Evolutionary conservation across 2,329 filamentous ascomycete genomes (phyloP).

Genomic region (Gremmenia infestans): DNA sequence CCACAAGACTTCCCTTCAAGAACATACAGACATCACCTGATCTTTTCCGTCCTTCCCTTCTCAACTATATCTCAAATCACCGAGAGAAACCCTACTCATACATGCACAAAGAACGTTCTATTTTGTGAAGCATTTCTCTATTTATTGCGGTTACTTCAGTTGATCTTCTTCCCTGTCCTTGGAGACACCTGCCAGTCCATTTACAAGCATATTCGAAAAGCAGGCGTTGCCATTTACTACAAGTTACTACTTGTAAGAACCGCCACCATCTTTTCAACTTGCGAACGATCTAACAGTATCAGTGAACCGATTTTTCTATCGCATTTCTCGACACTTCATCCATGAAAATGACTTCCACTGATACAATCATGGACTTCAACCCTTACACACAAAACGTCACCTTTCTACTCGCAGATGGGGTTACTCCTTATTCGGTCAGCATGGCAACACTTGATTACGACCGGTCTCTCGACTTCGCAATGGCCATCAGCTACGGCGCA

Average conservation of each 20-base stretch:
- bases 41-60: background rate
- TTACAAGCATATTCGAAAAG: too few species aligned
- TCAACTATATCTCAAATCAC: background rate
- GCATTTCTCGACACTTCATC: background rate
- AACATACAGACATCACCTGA: background rate
- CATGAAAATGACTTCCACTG: background rate
- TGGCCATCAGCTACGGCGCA: slow-evolving; percentile 51
- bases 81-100: too few species aligned
- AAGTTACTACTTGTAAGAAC: too few species aligned
- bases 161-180: background rate
- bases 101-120: too few species aligned
- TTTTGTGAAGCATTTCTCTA: too few species aligned
- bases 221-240: too few species aligned
- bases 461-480: slow-evolving; percentile 41
- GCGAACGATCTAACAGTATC: background rate
- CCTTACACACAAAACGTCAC: slow-evolving; percentile 47
- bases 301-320: background rate
- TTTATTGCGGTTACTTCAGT: background rate
- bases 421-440: slow-evolving; percentile 34
- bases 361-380: slow-evolving; percentile 36
- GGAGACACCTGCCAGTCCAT: too few species aligned
- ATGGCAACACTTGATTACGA: slow-evolving; percentile 41
- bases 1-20: background rate
- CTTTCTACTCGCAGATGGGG: slow-evolving; percentile 40
- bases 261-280: too few species aligned